Evolutionary conservation across 345 rosid species (phyloP).

Genomic region (Trapa bicornis): DNA sequence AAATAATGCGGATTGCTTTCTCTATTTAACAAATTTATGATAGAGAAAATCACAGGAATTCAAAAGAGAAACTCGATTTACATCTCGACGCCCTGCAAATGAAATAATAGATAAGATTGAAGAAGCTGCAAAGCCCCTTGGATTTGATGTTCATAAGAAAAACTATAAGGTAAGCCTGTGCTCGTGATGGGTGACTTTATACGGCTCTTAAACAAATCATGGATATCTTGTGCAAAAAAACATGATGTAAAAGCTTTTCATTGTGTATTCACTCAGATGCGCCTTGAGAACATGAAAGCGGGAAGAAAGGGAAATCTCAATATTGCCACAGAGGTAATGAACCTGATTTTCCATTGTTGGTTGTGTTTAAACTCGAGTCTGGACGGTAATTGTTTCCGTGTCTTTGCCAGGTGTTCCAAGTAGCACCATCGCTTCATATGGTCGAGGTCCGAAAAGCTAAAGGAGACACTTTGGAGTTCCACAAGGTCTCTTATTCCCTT

Average conservation of each 20-base stretch:
- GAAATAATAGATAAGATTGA: constrained; percentile 19
- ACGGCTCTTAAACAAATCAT: not conserved
- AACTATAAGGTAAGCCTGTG: constrained; percentile 12
- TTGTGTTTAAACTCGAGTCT: not conserved
- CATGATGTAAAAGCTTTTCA: not conserved
- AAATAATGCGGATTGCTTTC: not conserved
- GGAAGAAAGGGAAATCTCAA: constrained; percentile 18
- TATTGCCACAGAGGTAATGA: constrained; percentile 15
- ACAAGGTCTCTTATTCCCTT: constrained; percentile 7
- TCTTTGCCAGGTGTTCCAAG: constrained; percentile 14
- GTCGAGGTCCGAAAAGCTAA: constrained; percentile 18
- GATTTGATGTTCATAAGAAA: constrained; percentile 16
- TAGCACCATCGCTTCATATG: constrained; percentile 14
- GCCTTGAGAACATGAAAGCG: constrained; percentile 15
- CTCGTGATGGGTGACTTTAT: not conserved
- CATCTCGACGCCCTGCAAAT: constrained; percentile 12
- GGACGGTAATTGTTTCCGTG: not conserved
- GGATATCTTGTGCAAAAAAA: not conserved
- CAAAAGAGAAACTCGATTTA: constrained; percentile 20
- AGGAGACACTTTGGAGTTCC: constrained; percentile 22
- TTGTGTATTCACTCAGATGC: constrained; percentile 9
- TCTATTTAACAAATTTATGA: not conserved
- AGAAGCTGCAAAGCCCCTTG: constrained; percentile 18
- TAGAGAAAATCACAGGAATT: constrained; percentile 10
- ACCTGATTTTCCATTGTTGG: not conserved